Percentiles rank a stretch among this genome's conserved stretches.
These are phyloP conservation scores for Pleurotus giganteus DNA, from an alignment of 768 basidiomycete species.

Conservation along the genomic window DNA sequence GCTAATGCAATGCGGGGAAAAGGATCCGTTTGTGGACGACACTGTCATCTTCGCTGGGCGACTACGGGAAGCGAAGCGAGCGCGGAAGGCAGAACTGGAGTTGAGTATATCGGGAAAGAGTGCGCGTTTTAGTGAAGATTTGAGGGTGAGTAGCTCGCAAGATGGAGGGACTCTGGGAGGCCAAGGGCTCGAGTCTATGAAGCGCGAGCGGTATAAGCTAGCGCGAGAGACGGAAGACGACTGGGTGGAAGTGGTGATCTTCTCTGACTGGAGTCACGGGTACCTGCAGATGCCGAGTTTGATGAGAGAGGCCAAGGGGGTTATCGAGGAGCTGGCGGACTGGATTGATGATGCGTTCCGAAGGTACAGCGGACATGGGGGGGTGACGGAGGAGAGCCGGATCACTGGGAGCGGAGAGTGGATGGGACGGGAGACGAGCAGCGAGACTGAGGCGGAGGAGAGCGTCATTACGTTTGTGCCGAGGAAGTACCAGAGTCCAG, in stretches of 20 bases:
- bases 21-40: slow-evolving; percentile 93
- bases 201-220: slow-evolving; percentile 59
- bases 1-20: slow-evolving; percentile 93
- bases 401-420: neutral
- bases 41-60: slow-evolving; percentile 96
- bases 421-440: slow-evolving; percentile 19
- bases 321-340: slow-evolving; percentile 80
- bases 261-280: slow-evolving; percentile 96
- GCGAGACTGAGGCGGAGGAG: slow-evolving; percentile 69
- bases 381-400: slow-evolving; percentile 1
- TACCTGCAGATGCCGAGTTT: slow-evolving; percentile 93
- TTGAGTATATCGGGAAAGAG: slow-evolving; percentile 58
- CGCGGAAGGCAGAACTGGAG: slow-evolving; percentile 73
- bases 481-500: slow-evolving; percentile 37
- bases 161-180: slow-evolving; percentile 19
- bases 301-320: slow-evolving; percentile 76
- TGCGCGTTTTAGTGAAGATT: slow-evolving; percentile 57
- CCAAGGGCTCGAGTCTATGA: slow-evolving; percentile 38
- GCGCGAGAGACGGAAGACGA: slow-evolving; percentile 79
- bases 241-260: slow-evolving; percentile 92
- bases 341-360: slow-evolving; percentile 87
- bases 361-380: slow-evolving; percentile 23
- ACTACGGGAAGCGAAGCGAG: slow-evolving; percentile 91
- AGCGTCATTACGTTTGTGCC: slow-evolving; percentile 70
- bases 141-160: slow-evolving; percentile 56